Conservation (phyloP, 371 early-diverging fungal genomes). For the Massospora cicadina region DNA sequence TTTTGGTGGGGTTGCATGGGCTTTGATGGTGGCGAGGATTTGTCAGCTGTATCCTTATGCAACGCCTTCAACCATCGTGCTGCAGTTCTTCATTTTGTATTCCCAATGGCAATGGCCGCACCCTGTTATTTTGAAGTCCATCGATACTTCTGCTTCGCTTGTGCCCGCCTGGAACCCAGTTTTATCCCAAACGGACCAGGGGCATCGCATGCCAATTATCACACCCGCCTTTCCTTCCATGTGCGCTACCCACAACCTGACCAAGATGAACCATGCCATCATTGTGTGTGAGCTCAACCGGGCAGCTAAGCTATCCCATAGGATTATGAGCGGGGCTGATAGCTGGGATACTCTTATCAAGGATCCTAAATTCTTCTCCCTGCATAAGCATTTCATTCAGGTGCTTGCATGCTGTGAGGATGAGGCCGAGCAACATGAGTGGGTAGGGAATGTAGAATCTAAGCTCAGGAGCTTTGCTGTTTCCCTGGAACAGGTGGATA, state of each 20-base stretch:
- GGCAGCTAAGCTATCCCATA: conserved; percentile 43
- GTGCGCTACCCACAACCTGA: conserved; percentile 99
- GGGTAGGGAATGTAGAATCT: conserved; percentile 88
- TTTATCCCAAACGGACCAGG: conserved; percentile 68
- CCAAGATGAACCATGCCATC: conserved; percentile 66
- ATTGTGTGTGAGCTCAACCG: conserved; percentile 75
- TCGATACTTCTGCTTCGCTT: conserved; percentile 79
- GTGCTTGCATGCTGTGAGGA: conserved; percentile 60
- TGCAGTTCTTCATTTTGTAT: conserved; percentile 83
- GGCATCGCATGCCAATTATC: conserved; percentile 98
- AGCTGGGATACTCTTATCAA: conserved; percentile 67
- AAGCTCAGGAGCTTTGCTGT: conserved; percentile 75
- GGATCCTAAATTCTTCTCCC: conserved; percentile 76
- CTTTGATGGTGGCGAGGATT: conserved; percentile 92
- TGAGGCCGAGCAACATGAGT: conserved; percentile 50
- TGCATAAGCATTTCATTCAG: conserved; percentile 83
- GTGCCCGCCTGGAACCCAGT: conserved; percentile 96
- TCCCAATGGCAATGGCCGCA: conserved; percentile 95
- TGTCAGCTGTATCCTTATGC: conserved; percentile 97
- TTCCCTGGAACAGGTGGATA: conserved; percentile 69
- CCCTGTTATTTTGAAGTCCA: conserved; percentile 83
- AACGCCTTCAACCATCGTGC: conserved; percentile 65
- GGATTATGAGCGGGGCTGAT: conserved; percentile 44
- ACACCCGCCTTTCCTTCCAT: conserved; percentile 99
- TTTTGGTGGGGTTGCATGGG: conserved; percentile 99